A percentile compares a stretch with the other conserved stretches of the same genome.
phyloP scores from a whole-genome alignment of 1,139 yeast species.

The Hansenula anomala region DNA sequence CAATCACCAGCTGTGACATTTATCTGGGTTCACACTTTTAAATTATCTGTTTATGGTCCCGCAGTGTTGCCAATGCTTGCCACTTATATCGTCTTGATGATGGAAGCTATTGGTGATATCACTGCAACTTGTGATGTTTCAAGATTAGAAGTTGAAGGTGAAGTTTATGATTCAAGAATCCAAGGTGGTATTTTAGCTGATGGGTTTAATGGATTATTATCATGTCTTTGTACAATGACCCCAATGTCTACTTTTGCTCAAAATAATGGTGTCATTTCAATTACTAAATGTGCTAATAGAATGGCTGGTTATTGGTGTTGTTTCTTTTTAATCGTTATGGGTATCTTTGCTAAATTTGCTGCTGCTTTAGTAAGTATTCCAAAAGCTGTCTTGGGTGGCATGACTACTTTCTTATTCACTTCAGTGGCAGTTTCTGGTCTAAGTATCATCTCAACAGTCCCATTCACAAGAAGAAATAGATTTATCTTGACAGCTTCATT shows the following conservation, averaged over 20 bases:
- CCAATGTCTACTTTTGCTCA: constrained; percentile 91
- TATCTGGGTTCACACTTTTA: constrained; percentile 84
- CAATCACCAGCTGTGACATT: constrained; percentile 79
- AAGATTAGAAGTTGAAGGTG: constrained; percentile 77
- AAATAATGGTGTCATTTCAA: constrained; percentile 88
- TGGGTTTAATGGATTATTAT: constrained; percentile 61
- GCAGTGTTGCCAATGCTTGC: constrained; percentile 83
- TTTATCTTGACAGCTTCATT: constrained; percentile 74
- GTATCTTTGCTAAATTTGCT: constrained; percentile 81
- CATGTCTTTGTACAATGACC: constrained; percentile 72
- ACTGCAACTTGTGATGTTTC: constrained; percentile 92
- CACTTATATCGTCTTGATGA: constrained; percentile 72
- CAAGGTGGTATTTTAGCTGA: constrained; percentile 92
- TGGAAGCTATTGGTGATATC: constrained; percentile 92
- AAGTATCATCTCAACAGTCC: constrained; percentile 67
- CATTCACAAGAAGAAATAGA: constrained; percentile 83
- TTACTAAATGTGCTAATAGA: constrained; percentile 87
- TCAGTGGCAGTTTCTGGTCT: constrained; percentile 87
- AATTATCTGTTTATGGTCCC: constrained; percentile 72
- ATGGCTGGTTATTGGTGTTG: constrained; percentile 88
- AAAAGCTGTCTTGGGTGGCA: constrained; percentile 80
- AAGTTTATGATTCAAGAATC: constrained; percentile 70
- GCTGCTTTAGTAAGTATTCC: constrained; percentile 88
- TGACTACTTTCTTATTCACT: constrained; percentile 85
- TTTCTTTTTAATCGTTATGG: constrained; percentile 78